phyloP scores from a whole-genome alignment of 352 stramenopile genomes.

The Phytophthora cryptogea region DNA sequence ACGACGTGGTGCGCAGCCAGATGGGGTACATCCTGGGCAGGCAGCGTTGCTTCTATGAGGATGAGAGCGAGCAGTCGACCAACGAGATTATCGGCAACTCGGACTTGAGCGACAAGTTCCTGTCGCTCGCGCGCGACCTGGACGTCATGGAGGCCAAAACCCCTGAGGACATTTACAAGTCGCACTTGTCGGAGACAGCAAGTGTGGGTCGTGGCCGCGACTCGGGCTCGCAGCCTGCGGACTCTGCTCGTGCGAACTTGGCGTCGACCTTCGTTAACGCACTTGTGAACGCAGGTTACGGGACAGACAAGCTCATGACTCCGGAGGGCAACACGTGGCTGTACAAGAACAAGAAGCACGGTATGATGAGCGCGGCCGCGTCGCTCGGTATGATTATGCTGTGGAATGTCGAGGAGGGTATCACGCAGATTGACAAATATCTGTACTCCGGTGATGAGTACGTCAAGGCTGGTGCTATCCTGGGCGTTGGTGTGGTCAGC shows the following conservation, averaged over 20 bases:
- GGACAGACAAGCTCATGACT: conserved; percentile 96
- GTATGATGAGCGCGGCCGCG: conserved; percentile 98
- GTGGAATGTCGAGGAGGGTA: conserved; percentile 99
- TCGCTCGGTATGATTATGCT: conserved; percentile 98
- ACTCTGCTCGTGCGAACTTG: conserved; percentile 98
- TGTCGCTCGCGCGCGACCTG: conserved; percentile 96
- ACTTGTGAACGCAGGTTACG: conserved; percentile 99
- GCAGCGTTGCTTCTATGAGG: conserved; percentile 94
- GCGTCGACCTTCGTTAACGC: conserved; percentile 99
- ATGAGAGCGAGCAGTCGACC: conserved; percentile 89
- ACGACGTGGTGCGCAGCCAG: conserved; percentile 80
- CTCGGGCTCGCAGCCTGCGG: conserved; percentile 81
- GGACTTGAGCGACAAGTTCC: conserved; percentile 96
- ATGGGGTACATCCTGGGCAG: conserved; percentile 97
- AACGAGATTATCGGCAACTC: conserved; percentile 98
- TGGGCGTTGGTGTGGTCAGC: conserved; percentile 97
- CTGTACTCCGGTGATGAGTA: conserved; percentile 98
- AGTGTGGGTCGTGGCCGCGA: conserved; percentile 75
- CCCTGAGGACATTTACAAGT: conserved; percentile 99
- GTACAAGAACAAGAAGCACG: conserved; percentile 99
- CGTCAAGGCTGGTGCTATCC: conserved; percentile 97
- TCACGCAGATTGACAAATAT: conserved; percentile 99
- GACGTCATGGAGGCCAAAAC: conserved; percentile 98
- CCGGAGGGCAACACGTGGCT: conserved; percentile 97
- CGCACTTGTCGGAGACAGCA: conserved; percentile 96